phyloP scores from a whole-genome alignment of 2,329 filamentous ascomycete species.

The Neospermospora avenae region DNA sequence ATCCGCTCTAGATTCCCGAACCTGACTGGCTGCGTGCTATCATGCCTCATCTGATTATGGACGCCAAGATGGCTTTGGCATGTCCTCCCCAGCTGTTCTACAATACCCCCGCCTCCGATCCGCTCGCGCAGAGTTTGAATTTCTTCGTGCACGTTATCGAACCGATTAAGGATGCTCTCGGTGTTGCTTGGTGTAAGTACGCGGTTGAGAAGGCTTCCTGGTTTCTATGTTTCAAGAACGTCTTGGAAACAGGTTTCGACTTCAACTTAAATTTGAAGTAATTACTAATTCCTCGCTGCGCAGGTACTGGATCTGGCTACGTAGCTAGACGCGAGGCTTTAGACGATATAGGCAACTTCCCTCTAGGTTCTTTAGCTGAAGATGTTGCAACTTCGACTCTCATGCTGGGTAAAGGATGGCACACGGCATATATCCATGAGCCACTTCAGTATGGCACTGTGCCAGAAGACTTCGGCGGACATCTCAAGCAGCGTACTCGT shows the following conservation, averaged over 20 bases:
- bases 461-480: conserved; percentile 53
- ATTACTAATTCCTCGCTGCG: no score
- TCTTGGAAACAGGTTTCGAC: neutral
- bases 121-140: conserved; percentile 52
- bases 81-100: conserved; percentile 60
- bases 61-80: conserved; percentile 54
- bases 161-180: conserved; percentile 42
- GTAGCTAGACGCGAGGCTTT: conserved; percentile 56
- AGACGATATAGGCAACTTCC: conserved; percentile 59
- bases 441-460: conserved; percentile 58
- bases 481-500: conserved; percentile 54
- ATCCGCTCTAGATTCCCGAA: conserved; percentile 47
- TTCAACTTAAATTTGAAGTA: neutral
- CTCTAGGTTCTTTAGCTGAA: conserved; percentile 56
- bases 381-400: conserved; percentile 57
- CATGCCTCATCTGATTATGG: conserved; percentile 53
- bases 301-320: conserved; percentile 58
- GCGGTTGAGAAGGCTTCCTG: no score
- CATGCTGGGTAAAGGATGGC: conserved; percentile 59
- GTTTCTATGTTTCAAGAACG: no score
- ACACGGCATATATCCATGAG: conserved; percentile 57
- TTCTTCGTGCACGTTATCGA: conserved; percentile 54
- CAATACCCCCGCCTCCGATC: conserved; percentile 56
- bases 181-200: conserved; percentile 49
- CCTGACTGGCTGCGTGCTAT: conserved; percentile 57